Evolutionary conservation across 345 rosid species (phyloP).

Genomic region (Aegle marmelos): DNA sequence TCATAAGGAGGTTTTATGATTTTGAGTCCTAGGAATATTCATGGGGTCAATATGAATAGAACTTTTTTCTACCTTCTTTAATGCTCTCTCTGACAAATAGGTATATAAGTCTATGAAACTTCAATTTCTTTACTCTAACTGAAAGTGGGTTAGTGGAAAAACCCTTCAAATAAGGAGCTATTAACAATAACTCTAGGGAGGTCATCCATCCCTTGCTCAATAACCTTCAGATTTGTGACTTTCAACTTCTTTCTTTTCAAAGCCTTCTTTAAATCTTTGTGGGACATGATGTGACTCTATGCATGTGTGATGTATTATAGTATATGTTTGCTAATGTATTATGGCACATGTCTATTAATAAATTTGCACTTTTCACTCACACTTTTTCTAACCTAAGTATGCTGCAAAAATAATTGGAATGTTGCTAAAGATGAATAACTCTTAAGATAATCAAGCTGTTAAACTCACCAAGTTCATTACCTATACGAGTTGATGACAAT

Average conservation of each 20-base stretch:
- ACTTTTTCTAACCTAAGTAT: conserved; percentile 22
- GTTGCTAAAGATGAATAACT: conserved; percentile 19
- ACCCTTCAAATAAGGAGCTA: neutral
- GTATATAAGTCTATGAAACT: no score
- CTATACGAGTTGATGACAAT: conserved; percentile 15
- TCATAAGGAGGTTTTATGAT: no score
- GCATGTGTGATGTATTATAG: neutral
- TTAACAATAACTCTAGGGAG: conserved; percentile 2
- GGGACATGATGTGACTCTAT: neutral
- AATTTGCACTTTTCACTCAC: neutral
- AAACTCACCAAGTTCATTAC: conserved; percentile 11
- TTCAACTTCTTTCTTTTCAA: neutral
- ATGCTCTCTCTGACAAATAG: no score
- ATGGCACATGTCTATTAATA: neutral
- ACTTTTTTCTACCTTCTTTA: no score
- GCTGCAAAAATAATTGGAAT: conserved; percentile 14
- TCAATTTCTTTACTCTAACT: no score
- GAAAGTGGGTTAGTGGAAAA: neutral
- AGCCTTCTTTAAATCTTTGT: neutral
- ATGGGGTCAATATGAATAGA: no score
- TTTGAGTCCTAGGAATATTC: no score
- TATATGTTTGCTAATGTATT: neutral
- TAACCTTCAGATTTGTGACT: conserved; percentile 22
- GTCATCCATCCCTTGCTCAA: conserved; percentile 13
- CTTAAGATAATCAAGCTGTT: conserved; percentile 15